These are phyloP conservation scores for Talaromyces pinophilus DNA, from an alignment of 2,329 filamentous ascomycete genomes.

Conservation along the genomic window DNA sequence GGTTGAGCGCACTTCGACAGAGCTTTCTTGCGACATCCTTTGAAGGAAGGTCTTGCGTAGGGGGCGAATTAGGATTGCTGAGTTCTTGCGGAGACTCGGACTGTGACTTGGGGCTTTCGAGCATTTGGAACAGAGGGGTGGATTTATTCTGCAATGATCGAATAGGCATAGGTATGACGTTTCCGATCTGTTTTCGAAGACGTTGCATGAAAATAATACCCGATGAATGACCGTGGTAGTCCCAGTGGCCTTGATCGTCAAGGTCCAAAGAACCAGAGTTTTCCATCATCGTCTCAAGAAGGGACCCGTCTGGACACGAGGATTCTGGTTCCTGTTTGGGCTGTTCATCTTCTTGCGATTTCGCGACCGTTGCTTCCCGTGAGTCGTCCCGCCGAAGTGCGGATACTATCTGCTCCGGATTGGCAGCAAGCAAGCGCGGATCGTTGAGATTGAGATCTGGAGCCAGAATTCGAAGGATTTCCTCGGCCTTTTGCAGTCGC, in stretches of 20 bases:
- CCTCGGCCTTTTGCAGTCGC: constrained; percentile 79
- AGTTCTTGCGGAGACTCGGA: constrained; percentile 65
- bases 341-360: constrained; percentile 26
- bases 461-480: constrained; percentile 73
- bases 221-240: constrained; percentile 92
- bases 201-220: constrained; percentile 84
- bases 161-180: constrained; percentile 61
- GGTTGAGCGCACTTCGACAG: constrained; percentile 62
- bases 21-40: constrained; percentile 58
- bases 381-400: constrained; percentile 44
- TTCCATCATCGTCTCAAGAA: constrained; percentile 92
- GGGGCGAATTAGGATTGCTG: constrained; percentile 43
- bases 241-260: constrained; percentile 87
- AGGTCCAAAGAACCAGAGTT: constrained; percentile 88
- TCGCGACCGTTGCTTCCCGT: constrained; percentile 19
- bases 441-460: constrained; percentile 85
- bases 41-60: constrained; percentile 68
- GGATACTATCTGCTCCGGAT: constrained; percentile 66
- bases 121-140: constrained; percentile 57
- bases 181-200: constrained; percentile 84
- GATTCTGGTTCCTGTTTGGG: constrained; percentile 27
- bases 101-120: constrained; percentile 69
- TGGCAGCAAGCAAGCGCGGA: constrained; percentile 74
- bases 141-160: constrained; percentile 56
- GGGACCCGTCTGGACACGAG: constrained; percentile 59